Evolutionary conservation across 345 rosid species (phyloP), one percentile per base, ranked within the genome.

Genomic region (Balakata baccata): DNA sequence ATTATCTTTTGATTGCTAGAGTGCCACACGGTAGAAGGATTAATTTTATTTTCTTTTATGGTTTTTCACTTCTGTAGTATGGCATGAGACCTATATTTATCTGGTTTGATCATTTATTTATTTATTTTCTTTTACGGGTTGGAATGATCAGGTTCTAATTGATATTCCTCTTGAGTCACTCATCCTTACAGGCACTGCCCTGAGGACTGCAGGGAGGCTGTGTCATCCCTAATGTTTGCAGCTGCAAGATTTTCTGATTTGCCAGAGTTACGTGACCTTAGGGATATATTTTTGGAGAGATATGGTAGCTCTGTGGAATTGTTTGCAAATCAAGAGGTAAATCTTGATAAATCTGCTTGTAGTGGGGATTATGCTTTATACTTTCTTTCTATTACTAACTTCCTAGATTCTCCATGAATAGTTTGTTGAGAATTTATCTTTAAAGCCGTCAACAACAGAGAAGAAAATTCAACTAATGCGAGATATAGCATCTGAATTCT

Each of bases 161-260:
- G 39, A 38, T 63, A 47, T 20, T 53, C 69, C 22, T 70, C 20
- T 75, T 50, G 38, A 77, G 70, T 65, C 16, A 58, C 6, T 17
- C 57, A 6, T 64, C 59, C 52, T 68, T 45, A n/a, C 89, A 96
- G 98, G 70, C 89, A 78, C 75, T 96, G 98, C 85, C 97, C 99
- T 5, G 89, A 88, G 78, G 97, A 87, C 50, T 93, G 94, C 69
- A 87, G 89, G 83, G 91, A 91, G 80, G 88, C 92, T 63, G 88
- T 90, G 23, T 80, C 98, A 16, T 96, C 96, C 61, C 73, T 96
- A 64, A 96, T 93, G 94, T 86, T 82, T 85, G 98, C 98, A 68
- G 97, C 98, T 69, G 92, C 99, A 61, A 90, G 97, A 81, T 89
- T 89, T 83, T 91, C 98, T 56, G 98, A 91, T 82, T 75, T 95